These are phyloP conservation scores for Trichomonas gallinae DNA, from an alignment of 208 protist species.

Conservation along the genomic window DNA sequence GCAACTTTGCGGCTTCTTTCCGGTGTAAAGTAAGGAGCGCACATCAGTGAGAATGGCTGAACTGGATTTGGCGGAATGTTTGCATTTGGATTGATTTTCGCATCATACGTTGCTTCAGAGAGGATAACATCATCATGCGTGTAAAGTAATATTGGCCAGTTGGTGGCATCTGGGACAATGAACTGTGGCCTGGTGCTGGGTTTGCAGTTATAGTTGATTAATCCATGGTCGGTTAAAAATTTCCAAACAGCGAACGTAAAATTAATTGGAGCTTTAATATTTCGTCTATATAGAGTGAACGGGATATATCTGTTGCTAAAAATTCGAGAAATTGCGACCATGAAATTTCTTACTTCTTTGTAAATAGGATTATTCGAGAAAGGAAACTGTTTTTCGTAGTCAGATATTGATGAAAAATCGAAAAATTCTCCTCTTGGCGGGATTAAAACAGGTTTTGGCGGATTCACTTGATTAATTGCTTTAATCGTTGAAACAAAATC, in stretches of 20 bases:
- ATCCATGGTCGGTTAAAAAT: not conserved
- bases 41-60: not conserved
- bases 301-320: not conserved
- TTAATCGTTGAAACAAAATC: conserved; percentile 14
- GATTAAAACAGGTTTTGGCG: not conserved
- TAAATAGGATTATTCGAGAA: not conserved
- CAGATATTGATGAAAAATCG: conserved; percentile 1
- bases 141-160: not conserved
- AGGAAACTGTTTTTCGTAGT: not conserved
- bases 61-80: not conserved
- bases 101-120: not conserved
- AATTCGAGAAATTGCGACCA: not conserved
- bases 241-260: not conserved
- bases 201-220: not conserved
- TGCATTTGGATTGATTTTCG: not conserved
- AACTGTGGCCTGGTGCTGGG: not conserved
- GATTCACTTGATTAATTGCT: not conserved
- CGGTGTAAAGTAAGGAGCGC: not conserved
- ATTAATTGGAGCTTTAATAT: not conserved
- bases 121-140: not conserved
- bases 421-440: not conserved
- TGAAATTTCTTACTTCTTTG: conserved; percentile 7
- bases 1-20: not conserved
- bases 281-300: not conserved
- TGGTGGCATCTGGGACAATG: not conserved